A percentile compares a stretch with the other conserved stretches of the same genome.
Conservation (phyloP, 2,329 filamentous ascomycete genomes). For the Monilinia fructigena region DNA sequence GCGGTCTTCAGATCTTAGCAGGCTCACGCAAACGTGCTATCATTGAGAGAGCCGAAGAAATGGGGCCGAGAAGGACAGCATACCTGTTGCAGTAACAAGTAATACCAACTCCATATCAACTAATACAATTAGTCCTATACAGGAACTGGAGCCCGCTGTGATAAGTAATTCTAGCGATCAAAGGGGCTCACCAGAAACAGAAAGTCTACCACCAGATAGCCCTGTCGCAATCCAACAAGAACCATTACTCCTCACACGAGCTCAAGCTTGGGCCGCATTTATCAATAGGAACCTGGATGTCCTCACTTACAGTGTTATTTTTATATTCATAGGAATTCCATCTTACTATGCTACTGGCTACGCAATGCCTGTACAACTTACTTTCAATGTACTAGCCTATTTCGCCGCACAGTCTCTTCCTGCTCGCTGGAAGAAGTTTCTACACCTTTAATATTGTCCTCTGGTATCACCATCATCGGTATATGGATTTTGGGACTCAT, state of each 20-base stretch:
- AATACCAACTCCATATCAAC: slow-evolving; percentile 27
- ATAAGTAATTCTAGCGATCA: slow-evolving; percentile 37
- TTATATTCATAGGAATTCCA: slow-evolving; percentile 54
- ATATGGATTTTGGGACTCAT: slow-evolving; percentile 54
- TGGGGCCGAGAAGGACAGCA: slow-evolving; percentile 47
- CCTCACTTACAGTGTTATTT: slow-evolving; percentile 46
- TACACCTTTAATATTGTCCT: slow-evolving; percentile 58
- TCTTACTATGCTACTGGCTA: slow-evolving; percentile 55
- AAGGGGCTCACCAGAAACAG: slow-evolving; percentile 27
- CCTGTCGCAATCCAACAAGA: slow-evolving; percentile 41
- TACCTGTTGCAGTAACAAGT: slow-evolving; percentile 45
- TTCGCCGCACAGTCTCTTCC: slow-evolving; percentile 51
- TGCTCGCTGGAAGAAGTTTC: slow-evolving; percentile 48
- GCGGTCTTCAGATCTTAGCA: slow-evolving; percentile 51
- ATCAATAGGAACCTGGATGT: slow-evolving; percentile 49
- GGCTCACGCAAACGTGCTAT: slow-evolving; percentile 53
- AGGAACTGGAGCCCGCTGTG: slow-evolving; percentile 36
- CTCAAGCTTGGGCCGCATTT: slow-evolving; percentile 51
- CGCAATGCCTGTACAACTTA: slow-evolving; percentile 47
- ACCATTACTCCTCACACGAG: slow-evolving; percentile 46
- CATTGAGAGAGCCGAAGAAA: slow-evolving; percentile 53
- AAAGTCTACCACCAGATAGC: slow-evolving; percentile 19
- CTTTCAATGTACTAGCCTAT: slow-evolving; percentile 53
- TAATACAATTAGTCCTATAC: slow-evolving; percentile 30
- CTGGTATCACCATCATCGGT: slow-evolving; percentile 51